Evolutionary conservation across 306 rosid species (phyloP).

Genomic region (Trifolium pratense): DNA sequence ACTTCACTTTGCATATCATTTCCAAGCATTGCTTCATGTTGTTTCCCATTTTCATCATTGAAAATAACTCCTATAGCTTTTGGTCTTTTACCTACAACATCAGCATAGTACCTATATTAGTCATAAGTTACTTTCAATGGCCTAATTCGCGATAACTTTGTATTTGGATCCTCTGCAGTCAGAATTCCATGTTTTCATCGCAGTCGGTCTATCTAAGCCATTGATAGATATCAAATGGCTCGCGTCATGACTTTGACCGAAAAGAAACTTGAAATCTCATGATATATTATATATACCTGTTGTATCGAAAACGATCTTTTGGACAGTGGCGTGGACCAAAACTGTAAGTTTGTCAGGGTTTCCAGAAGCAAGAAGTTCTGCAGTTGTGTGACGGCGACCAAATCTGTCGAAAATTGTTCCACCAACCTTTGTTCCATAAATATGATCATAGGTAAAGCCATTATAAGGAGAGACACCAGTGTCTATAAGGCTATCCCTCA

Average conservation of each 20-base stretch:
- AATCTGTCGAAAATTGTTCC: constrained; percentile 89
- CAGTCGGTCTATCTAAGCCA: background rate
- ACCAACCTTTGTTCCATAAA: constrained; percentile 90
- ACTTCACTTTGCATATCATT: constrained; percentile 64
- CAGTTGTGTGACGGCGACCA: constrained; percentile 87
- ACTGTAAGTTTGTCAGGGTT: constrained; percentile 73
- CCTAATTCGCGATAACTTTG: background rate
- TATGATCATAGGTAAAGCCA: constrained; percentile 94
- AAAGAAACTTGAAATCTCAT: background rate
- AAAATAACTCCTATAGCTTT: constrained; percentile 82
- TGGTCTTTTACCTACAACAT: constrained; percentile 62
- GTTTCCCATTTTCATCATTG: constrained; percentile 82
- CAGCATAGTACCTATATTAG: constrained; percentile 7
- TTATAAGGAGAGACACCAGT: constrained; percentile 81
- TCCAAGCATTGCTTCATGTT: constrained; percentile 63
- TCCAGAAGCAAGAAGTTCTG: constrained; percentile 77
- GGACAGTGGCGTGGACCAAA: constrained; percentile 77
- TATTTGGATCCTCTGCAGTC: background rate
- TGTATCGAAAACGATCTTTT: constrained; percentile 72
- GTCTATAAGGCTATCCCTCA: constrained; percentile 75
- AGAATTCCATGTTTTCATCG: background rate
- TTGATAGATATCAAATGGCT: background rate
- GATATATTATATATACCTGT: constrained; percentile 44
- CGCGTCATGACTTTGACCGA: background rate
- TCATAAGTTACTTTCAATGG: constrained; percentile 18